phyloP scores from a whole-genome alignment of 352 stramenopile species.

The Globisporangium carolinianum region DNA sequence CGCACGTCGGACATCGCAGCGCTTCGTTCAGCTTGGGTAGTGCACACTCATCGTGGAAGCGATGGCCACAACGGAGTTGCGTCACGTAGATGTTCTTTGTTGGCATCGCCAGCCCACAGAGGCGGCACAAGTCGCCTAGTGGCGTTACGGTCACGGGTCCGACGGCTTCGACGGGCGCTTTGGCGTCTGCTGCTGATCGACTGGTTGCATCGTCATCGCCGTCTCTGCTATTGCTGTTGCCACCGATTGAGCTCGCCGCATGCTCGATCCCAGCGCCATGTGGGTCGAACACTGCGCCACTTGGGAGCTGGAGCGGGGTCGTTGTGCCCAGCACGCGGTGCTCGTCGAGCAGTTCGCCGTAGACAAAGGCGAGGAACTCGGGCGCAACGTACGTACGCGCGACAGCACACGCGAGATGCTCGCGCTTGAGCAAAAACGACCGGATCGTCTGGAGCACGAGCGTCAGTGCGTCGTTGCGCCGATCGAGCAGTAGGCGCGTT shows the following conservation, averaged over 20 bases:
- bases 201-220: background rate
- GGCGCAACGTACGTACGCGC: constrained; percentile 20
- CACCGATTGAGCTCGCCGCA: background rate
- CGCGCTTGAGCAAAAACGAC: constrained; percentile 27
- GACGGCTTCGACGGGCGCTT: too few species aligned
- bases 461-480: constrained; percentile 24
- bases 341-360: constrained; percentile 20
- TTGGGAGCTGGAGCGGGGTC: background rate
- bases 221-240: background rate
- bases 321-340: background rate
- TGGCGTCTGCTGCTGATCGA: background rate
- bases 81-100: constrained; percentile 27
- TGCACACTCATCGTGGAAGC: constrained; percentile 69
- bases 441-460: constrained; percentile 30
- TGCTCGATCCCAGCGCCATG: background rate
- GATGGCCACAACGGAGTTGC: constrained; percentile 45
- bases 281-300: background rate
- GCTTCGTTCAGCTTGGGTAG: constrained; percentile 49
- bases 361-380: constrained; percentile 30
- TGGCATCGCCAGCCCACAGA: constrained; percentile 18
- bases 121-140: constrained; percentile 4
- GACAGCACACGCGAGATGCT: constrained; percentile 31
- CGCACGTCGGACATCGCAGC: constrained; percentile 47
- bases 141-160: background rate
- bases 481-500: constrained; percentile 15